These are phyloP conservation scores for Paecilomyces variotii DNA, from an alignment of 2,329 filamentous ascomycete genomes.

Conservation along the genomic window DNA sequence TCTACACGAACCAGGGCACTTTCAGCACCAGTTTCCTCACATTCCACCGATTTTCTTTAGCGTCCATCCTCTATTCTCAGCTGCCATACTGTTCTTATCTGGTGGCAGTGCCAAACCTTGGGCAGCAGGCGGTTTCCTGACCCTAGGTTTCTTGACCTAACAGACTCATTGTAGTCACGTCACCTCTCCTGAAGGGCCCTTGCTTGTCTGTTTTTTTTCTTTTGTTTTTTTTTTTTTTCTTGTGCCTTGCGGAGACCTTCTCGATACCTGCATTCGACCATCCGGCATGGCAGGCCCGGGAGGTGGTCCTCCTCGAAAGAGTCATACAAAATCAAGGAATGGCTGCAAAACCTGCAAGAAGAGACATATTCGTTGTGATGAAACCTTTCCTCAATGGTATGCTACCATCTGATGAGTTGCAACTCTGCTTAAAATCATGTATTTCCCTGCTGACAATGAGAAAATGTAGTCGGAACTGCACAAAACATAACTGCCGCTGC, in stretches of 20 bases:
- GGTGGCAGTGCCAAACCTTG: neutral
- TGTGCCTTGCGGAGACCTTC: neutral
- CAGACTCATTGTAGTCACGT: neutral
- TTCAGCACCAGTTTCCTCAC: neutral
- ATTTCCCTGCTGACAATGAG: slow-evolving; percentile 1
- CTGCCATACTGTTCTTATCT: neutral
- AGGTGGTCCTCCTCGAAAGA: slow-evolving; percentile 81
- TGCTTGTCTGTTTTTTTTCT: neutral
- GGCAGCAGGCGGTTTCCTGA: neutral
- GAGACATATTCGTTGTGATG: slow-evolving; percentile 94
- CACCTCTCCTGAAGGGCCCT: neutral
- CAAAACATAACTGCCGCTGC: slow-evolving; percentile 96
- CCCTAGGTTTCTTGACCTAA: neutral
- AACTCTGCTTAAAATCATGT: neutral
- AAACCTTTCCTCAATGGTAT: slow-evolving; percentile 95
- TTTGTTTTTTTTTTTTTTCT: neutral
- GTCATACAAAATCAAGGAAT: slow-evolving; percentile 98
- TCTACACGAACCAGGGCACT: neutral
- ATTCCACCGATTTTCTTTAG: neutral
- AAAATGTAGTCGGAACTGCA: slow-evolving; percentile 75
- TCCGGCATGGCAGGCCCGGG: slow-evolving; percentile 76
- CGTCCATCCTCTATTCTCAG: neutral
- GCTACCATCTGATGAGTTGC: slow-evolving; percentile 12
- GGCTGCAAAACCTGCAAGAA: slow-evolving; percentile 98
- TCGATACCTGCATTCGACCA: neutral